Evolutionary conservation across 345 rosid species (phyloP).

Genomic region (Aquilaria yunnanensis): DNA sequence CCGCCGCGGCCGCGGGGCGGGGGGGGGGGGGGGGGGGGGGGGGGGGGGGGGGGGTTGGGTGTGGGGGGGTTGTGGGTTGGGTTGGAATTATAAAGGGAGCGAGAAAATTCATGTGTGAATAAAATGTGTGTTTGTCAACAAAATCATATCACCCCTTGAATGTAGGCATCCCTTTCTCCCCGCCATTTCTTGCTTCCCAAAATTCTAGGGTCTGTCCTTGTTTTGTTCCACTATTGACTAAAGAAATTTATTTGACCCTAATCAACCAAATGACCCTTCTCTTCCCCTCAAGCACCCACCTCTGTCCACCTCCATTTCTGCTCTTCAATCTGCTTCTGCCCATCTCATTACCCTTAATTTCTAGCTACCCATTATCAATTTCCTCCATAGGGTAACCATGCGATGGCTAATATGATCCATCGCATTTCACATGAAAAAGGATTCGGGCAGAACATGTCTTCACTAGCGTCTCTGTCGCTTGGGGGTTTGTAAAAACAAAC

Average conservation of each 20-base stretch:
- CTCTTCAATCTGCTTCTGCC: constrained; percentile 6
- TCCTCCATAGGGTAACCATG: constrained; percentile 16
- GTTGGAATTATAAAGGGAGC: no score
- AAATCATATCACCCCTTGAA: constrained; percentile 7
- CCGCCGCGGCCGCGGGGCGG: no score
- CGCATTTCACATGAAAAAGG: constrained; percentile 11
- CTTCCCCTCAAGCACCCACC: constrained; percentile 4
- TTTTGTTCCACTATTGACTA: constrained; percentile 33
- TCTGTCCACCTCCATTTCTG: constrained; percentile 8
- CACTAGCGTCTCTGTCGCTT: constrained; percentile 11
- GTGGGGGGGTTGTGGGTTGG: no score
- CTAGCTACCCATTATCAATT: constrained; percentile 3
- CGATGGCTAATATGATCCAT: constrained; percentile 19
- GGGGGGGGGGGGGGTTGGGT: no score
- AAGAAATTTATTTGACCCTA: constrained; percentile 18
- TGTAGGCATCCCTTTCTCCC: constrained; percentile 35
- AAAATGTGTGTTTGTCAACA: no score
- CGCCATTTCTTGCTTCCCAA: constrained; percentile 31
- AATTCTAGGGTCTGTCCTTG: neutral
- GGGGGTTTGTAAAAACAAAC: constrained; percentile 16
- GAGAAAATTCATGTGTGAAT: no score
- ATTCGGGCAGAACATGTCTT: constrained; percentile 10
- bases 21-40: no score
- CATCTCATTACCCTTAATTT: neutral
- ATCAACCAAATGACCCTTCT: constrained; percentile 14